Evolutionary conservation across 306 rosid species (phyloP).

Genomic region (Inga laurina): DNA sequence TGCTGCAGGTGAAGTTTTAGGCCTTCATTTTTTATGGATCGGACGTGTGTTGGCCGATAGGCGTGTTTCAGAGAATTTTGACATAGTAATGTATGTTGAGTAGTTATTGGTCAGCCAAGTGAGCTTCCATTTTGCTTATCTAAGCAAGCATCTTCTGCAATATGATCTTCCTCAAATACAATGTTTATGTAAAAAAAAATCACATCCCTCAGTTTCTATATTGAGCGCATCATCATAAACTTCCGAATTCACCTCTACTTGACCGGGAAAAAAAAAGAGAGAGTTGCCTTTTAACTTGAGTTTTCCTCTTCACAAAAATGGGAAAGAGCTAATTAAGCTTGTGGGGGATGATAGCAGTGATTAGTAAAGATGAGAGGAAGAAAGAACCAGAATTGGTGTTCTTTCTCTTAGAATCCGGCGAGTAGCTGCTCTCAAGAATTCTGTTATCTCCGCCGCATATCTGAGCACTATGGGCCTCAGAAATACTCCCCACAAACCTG

Average conservation of each 20-base stretch:
- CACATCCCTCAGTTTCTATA: not conserved
- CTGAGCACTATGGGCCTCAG: slow-evolving; percentile 43
- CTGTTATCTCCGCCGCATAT: slow-evolving; percentile 38
- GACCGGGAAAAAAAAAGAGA: too few relatives aligned
- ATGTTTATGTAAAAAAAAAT: not conserved
- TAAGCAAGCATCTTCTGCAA: too few relatives aligned
- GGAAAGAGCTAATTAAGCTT: not conserved
- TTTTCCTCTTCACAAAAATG: not conserved
- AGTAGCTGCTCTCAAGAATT: not conserved
- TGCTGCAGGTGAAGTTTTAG: too few relatives aligned
- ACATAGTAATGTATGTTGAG: too few relatives aligned
- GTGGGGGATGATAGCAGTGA: not conserved
- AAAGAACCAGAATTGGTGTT: not conserved
- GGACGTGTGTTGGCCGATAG: too few relatives aligned
- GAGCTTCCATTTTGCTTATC: too few relatives aligned
- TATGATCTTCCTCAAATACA: not conserved
- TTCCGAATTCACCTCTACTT: too few relatives aligned
- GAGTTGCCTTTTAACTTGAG: not conserved
- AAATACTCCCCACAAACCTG: slow-evolving; percentile 48
- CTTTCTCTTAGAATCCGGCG: not conserved
- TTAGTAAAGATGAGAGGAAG: not conserved
- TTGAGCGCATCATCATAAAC: not conserved
- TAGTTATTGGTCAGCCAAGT: too few relatives aligned
- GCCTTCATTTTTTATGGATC: too few relatives aligned
- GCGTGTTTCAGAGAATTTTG: too few relatives aligned